Evolutionary conservation across 2,329 filamentous ascomycete genomes (phyloP).

Genomic region (Xylaria sp.): DNA sequence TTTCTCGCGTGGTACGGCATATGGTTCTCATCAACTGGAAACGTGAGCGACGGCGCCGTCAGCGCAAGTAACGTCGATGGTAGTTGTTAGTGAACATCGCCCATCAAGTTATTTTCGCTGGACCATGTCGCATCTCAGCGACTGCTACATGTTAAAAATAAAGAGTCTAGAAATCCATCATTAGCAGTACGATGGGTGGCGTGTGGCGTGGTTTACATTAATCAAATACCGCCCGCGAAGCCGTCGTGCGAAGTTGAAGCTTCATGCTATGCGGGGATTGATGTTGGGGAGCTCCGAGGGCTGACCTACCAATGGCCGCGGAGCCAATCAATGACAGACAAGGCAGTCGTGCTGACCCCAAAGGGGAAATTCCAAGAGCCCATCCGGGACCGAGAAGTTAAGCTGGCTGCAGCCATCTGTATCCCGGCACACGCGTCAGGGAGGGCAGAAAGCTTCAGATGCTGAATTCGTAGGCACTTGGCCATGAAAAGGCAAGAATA

Average conservation of each 20-base stretch:
- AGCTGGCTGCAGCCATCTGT: constrained; percentile 7
- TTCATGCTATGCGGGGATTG: constrained; percentile 30
- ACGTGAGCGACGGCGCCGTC: not conserved
- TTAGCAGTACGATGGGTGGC: not conserved
- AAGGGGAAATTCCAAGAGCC: constrained; percentile 23
- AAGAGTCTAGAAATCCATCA: not conserved
- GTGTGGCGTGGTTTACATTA: constrained; percentile 9
- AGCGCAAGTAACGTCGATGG: not conserved
- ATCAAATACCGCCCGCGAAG: constrained; percentile 20
- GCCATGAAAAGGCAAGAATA: not conserved
- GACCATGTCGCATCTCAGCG: not conserved
- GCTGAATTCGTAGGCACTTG: not conserved
- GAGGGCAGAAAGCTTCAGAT: constrained; percentile 10
- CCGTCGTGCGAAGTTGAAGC: constrained; percentile 21
- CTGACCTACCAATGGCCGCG: constrained; percentile 12
- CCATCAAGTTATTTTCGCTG: not conserved
- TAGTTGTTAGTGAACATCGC: not conserved
- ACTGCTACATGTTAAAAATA: not conserved
- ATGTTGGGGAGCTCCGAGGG: constrained; percentile 38
- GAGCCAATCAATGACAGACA: constrained; percentile 31
- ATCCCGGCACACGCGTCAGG: constrained; percentile 27
- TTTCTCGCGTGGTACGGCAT: constrained; percentile 11
- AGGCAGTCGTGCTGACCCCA: constrained; percentile 18
- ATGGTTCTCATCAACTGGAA: not conserved
- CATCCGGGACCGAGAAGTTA: constrained; percentile 35